These are phyloP conservation scores for Chytriomyces hyalinus DNA, from an alignment of 192 early-diverging fungal species.

Conservation along the genomic window DNA sequence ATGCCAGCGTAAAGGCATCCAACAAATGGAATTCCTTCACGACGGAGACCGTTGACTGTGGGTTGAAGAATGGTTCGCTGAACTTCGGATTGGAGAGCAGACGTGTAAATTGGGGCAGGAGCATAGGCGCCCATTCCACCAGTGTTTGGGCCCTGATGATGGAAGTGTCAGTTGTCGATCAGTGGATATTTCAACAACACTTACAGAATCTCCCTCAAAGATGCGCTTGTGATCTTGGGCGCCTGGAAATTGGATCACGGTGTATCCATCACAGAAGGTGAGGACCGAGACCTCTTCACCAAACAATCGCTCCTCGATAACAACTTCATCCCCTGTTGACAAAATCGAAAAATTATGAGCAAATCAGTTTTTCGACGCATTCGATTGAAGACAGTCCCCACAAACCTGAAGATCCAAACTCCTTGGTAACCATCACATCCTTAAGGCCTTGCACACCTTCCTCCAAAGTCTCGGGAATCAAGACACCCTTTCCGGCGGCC, in stretches of 20 bases:
- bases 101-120: slow-evolving; percentile 90
- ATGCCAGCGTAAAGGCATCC: slow-evolving; percentile 96
- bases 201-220: slow-evolving; percentile 80
- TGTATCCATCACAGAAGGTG: slow-evolving; percentile 94
- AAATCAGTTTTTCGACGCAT: neutral
- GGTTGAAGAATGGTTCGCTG: slow-evolving; percentile 84
- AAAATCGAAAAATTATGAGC: slow-evolving; percentile 19
- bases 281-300: slow-evolving; percentile 95
- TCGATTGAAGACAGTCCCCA: neutral
- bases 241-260: slow-evolving; percentile 83
- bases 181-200: neutral
- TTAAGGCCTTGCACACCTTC: slow-evolving; percentile 87
- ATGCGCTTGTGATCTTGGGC: slow-evolving; percentile 99
- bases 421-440: slow-evolving; percentile 86
- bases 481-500: slow-evolving; percentile 97
- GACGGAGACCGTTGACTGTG: slow-evolving; percentile 95
- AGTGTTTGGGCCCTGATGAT: slow-evolving; percentile 83
- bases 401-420: slow-evolving; percentile 85
- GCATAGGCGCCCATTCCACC: slow-evolving; percentile 99
- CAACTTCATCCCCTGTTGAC: slow-evolving; percentile 73
- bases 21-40: slow-evolving; percentile 93
- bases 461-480: slow-evolving; percentile 82
- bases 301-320: slow-evolving; percentile 91
- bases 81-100: slow-evolving; percentile 72
- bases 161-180: neutral